Conservation (phyloP, 2,329 filamentous ascomycete genomes). For the Zalaria sp. region DNA sequence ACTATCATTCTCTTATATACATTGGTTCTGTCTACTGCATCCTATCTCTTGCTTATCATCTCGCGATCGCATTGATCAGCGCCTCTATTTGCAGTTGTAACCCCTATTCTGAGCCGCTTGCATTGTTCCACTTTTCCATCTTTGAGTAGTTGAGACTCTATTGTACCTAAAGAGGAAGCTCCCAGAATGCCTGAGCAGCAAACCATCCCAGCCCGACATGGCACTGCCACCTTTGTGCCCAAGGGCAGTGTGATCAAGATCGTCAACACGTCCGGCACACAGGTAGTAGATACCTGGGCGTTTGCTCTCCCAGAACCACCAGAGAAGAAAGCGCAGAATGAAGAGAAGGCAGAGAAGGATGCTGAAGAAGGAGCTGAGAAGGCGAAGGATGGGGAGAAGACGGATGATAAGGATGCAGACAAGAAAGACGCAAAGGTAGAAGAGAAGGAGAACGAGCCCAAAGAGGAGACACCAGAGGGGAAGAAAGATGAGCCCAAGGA, state of each 20-base stretch:
- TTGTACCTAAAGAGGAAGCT: too few species aligned
- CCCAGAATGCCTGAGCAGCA: conserved; percentile 13
- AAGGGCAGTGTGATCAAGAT: conserved; percentile 34
- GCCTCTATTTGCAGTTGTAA: too few species aligned
- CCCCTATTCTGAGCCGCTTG: too few species aligned
- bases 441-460: conserved; percentile 8
- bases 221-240: conserved; percentile 36
- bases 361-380: conserved; percentile 8
- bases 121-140: too few species aligned
- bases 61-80: too few species aligned
- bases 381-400: conserved; percentile 9
- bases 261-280: conserved; percentile 35
- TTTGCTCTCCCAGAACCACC: conserved; percentile 33
- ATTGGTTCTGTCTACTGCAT: too few species aligned
- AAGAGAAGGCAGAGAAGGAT: conserved; percentile 9
- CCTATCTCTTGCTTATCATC: too few species aligned
- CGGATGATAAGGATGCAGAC: conserved; percentile 13
- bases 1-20: too few species aligned
- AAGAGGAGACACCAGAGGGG: conserved; percentile 6
- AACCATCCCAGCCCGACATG: conserved; percentile 34
- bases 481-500: conserved; percentile 8
- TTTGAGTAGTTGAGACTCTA: too few species aligned
- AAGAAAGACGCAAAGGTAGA: conserved; percentile 8
- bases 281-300: conserved; percentile 36
- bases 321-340: conserved; percentile 17